A percentile compares a stretch with the other conserved stretches of the same genome.
Evolutionary conservation across 805 yeast species (phyloP).

Genomic region (Candida coleopterorum): DNA sequence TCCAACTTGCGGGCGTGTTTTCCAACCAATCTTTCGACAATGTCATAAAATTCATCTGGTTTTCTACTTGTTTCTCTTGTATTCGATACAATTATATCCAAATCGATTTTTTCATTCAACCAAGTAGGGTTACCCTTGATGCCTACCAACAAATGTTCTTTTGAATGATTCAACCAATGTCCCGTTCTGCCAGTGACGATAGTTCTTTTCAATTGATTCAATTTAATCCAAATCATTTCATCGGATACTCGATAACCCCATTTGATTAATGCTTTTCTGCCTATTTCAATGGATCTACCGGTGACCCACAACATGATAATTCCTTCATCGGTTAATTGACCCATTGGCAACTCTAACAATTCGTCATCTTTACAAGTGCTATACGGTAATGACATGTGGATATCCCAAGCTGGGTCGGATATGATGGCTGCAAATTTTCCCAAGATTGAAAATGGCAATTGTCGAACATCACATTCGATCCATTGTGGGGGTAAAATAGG

Average conservation of each 20-base stretch:
- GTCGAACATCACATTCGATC: conserved; percentile 80
- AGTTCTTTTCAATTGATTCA: conserved; percentile 81
- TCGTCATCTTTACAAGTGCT: conserved; percentile 78
- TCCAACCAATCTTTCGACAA: conserved; percentile 83
- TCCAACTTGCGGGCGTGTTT: conserved; percentile 73
- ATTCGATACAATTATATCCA: conserved; percentile 73
- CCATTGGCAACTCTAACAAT: conserved; percentile 59
- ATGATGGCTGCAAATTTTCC: conserved; percentile 81
- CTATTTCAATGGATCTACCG: conserved; percentile 87
- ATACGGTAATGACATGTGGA: conserved; percentile 81
- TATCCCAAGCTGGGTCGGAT: conserved; percentile 97
- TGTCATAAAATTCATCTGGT: conserved; percentile 85
- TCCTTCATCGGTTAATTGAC: conserved; percentile 76
- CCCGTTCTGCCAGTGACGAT: conserved; percentile 96
- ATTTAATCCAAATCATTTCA: conserved; percentile 86
- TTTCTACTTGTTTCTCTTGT: conserved; percentile 87
- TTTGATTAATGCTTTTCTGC: conserved; percentile 64
- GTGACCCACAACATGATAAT: conserved; percentile 88
- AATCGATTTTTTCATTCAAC: conserved; percentile 62
- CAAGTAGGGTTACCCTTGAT: conserved; percentile 75
- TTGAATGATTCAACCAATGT: conserved; percentile 94
- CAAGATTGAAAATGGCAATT: conserved; percentile 61
- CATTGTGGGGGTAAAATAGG: conserved; percentile 62
- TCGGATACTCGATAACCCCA: conserved; percentile 84
- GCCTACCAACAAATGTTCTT: conserved; percentile 86